Base-by-base conservation (phyloP, 805 yeast species). In the Wickerhamiella kurtzmanii region DNA sequence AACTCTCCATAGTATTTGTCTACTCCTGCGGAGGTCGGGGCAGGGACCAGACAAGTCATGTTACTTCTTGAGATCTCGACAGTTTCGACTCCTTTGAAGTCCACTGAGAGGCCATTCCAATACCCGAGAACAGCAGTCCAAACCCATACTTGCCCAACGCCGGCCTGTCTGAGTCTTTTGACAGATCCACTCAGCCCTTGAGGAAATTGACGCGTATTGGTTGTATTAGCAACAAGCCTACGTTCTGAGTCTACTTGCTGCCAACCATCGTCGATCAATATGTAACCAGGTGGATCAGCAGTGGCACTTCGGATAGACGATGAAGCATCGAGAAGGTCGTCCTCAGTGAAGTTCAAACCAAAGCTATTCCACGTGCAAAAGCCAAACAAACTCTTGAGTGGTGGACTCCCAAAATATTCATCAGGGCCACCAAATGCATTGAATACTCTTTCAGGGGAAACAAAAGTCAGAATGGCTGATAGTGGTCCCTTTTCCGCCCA, bases 221-320 rank as follows among this genome's bases (percentile, higher is more conserved):
- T 61, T 35, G 54, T 53, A 21, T 57, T 55, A 21, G 50, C 49
- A 19, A 50, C 44, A 4, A 61, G 49, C 20, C 52, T 57, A 8
- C 61, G 52, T 6, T 53, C 37, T 8, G 43, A 43, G 32, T 45
- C 50, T 9, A 50, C 48, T n/a, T 39, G 44, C 44, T 59, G 63
- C 65, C 65, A 61, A 15, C 64, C 64, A 44, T 60, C 64, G 42
- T 61, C 65, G 35, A 61, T 53, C 22, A 61, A 50, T 3, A 61
- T 43, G 13, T 53, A 49, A 2, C 54, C 47, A 17, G 60, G 49
- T 8, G 52, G 46, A 9, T 55, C 39, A 4, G 53, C 57, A 5
- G 51, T 16, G 21, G 52, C 48, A 19, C 57, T 54, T 25, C 11
- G 6, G n/a, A 61, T 50, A 8, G 53, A 52, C 16, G 48, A 43